phyloP scores from a whole-genome alignment of 352 stramenopile species.

The Globisporangium viniferum region DNA sequence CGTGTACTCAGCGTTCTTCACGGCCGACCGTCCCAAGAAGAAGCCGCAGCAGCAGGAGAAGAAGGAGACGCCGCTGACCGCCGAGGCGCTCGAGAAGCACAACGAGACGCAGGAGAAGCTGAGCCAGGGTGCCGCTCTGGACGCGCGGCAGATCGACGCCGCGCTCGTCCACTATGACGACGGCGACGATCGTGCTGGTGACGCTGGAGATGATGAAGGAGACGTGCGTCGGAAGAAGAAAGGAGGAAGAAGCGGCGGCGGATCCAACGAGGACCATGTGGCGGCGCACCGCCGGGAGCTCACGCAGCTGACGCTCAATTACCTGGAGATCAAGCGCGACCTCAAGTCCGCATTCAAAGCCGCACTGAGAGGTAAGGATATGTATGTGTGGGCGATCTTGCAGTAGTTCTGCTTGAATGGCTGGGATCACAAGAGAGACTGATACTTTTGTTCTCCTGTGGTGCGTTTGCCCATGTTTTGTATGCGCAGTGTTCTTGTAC shows the following conservation, averaged over 20 bases:
- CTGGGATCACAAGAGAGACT: background rate
- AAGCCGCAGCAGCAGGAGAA: conserved; percentile 26
- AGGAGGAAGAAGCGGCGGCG: conserved; percentile 14
- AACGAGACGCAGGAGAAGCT: conserved; percentile 39
- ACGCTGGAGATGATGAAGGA: background rate
- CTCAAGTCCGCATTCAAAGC: conserved; percentile 46
- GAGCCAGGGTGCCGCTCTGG: conserved; percentile 2
- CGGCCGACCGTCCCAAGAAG: conserved; percentile 36
- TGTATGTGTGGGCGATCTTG: background rate
- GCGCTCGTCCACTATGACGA: conserved; percentile 7
- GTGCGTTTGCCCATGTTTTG: background rate
- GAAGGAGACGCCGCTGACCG: conserved; percentile 45
- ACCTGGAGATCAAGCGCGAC: conserved; percentile 35
- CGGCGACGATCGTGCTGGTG: too few relatives aligned
- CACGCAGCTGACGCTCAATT: conserved; percentile 28
- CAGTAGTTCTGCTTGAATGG: background rate
- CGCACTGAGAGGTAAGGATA: conserved; percentile 24
- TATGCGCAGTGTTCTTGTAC: conserved; percentile 47
- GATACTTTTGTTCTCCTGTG: background rate
- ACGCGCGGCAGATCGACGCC: conserved; percentile 3
- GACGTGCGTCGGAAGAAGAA: background rate
- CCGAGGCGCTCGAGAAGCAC: conserved; percentile 59
- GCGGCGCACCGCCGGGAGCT: conserved; percentile 34
- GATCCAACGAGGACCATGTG: conserved; percentile 25
- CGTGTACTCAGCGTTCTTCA: conserved; percentile 87